Evolutionary conservation across 345 rosid genomes (phyloP), one percentile per base, ranked within the genome.

Genomic region (Acer saccharum): DNA sequence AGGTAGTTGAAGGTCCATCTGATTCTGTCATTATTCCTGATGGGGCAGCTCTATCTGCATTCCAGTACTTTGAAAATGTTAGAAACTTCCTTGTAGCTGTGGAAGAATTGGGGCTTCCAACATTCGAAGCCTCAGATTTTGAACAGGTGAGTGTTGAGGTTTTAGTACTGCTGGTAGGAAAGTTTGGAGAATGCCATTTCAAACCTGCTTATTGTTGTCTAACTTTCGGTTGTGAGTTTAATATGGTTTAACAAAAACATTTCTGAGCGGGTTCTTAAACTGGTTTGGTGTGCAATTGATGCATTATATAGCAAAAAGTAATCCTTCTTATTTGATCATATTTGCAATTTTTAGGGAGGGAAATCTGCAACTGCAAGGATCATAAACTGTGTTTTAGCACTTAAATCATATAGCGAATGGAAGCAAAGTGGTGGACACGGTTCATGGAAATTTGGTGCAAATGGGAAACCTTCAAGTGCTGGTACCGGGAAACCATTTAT

Each of bases 31-130:
- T 84, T 60, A 73, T 87, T 60, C 91, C 92, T 6, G 99, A 95
- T 81, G 99, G 99, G 60, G 97, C 94, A 14, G 94, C 97, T 58
- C 89, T 95, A 52, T 95, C 97, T 11, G 98, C 93, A 67, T 93
- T 81, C 73, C 98, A 92, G 55, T 92, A 95, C 82, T 95, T 92
- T 76, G 99, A 95, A 71, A 95, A 95, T 80, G 86, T 95, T 7
- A 89, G 98, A 81, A 95, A 95, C 76, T 93, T 93, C 82, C 89
- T 94, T 29, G 94, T 87, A 7, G 93, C 91, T 17, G 78, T 84
- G 7, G 95, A 89, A 77, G 97, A 91, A 72, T 60, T 92, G 85
- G 98, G 98, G 12, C 79, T 94, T 78, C 99, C 98, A 17, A 84
- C 94, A 0, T 95, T 95, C 82, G 97, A 95, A 79, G 93, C 93